phyloP scores from a whole-genome alignment of 2,329 filamentous ascomycete genomes.

The Fonsecaea pugnacius region DNA sequence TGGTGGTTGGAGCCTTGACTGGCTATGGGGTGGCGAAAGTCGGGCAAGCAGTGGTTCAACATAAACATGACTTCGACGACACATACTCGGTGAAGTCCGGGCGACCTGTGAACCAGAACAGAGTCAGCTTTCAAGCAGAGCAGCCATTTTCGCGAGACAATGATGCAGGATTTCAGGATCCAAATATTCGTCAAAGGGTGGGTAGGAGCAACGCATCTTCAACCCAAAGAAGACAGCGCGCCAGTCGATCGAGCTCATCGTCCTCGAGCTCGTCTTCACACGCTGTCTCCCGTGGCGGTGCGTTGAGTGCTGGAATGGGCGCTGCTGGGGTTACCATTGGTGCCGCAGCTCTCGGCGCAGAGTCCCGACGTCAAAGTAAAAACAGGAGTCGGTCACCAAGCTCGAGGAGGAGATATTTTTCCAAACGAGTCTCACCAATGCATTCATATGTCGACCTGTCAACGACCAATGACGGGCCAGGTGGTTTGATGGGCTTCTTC shows the following conservation, averaged over 20 bases:
- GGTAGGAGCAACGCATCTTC: conserved; percentile 9
- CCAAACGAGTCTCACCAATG: conserved; percentile 57
- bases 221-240: conserved; percentile 9
- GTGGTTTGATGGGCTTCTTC: conserved; percentile 67
- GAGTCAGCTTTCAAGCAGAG: conserved; percentile 37
- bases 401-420: conserved; percentile 37
- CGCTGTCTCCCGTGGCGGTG: conserved; percentile 32
- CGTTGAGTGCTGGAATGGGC: conserved; percentile 43
- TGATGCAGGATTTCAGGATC: conserved; percentile 39
- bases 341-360: conserved; percentile 34
- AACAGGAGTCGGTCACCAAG: conserved; percentile 46
- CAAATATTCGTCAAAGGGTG: conserved; percentile 39
- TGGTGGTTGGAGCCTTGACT: conserved; percentile 58
- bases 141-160: conserved; percentile 51
- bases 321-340: conserved; percentile 48
- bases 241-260: conserved; percentile 32
- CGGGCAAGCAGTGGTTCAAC: conserved; percentile 58
- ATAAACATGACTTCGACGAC: conserved; percentile 61
- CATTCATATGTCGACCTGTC: conserved; percentile 71
- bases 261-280: conserved; percentile 22
- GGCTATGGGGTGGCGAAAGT: conserved; percentile 58
- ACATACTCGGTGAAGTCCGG: conserved; percentile 64
- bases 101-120: conserved; percentile 43
- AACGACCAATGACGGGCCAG: conserved; percentile 55
- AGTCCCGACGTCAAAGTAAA: conserved; percentile 39